phyloP scores from a whole-genome alignment of 345 rosid species.

The Mercurialis annua region DNA sequence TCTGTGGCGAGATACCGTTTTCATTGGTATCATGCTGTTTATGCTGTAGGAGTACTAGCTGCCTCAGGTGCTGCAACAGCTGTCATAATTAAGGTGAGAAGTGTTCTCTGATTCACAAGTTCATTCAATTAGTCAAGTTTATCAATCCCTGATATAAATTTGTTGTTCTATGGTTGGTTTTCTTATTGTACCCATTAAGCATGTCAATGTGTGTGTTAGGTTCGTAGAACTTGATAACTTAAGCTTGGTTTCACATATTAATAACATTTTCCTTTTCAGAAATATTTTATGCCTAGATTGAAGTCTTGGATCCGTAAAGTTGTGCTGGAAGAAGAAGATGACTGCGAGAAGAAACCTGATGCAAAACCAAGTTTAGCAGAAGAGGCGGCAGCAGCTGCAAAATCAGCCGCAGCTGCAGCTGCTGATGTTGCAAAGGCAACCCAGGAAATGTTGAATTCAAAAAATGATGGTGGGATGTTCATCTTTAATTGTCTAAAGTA shows the following conservation, averaged over 20 bases:
- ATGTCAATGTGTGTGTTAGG: background rate
- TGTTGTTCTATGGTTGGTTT: background rate
- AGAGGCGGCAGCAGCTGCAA: constrained; percentile 92
- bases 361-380: constrained; percentile 74
- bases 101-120: background rate
- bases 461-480: constrained; percentile 51
- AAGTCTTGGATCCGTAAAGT: constrained; percentile 87
- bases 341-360: constrained; percentile 35
- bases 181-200: constrained; percentile 5
- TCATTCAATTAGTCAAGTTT: background rate
- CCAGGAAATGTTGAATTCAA: constrained; percentile 74
- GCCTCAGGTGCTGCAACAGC: constrained; percentile 88
- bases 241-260: constrained; percentile 5
- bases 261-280: constrained; percentile 51
- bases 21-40: constrained; percentile 84
- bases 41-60: constrained; percentile 74
- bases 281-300: constrained; percentile 64
- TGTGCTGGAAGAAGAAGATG: constrained; percentile 72
- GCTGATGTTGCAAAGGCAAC: constrained; percentile 85
- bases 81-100: constrained; percentile 67
- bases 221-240: background rate
- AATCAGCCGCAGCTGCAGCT: constrained; percentile 87
- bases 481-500: background rate
- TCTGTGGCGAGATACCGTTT: constrained; percentile 33
- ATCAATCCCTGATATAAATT: constrained; percentile 1